Evolutionary conservation across 176 grass and related monocot genomes (phyloP).

Genomic region (Phoenix dactylifera): DNA sequence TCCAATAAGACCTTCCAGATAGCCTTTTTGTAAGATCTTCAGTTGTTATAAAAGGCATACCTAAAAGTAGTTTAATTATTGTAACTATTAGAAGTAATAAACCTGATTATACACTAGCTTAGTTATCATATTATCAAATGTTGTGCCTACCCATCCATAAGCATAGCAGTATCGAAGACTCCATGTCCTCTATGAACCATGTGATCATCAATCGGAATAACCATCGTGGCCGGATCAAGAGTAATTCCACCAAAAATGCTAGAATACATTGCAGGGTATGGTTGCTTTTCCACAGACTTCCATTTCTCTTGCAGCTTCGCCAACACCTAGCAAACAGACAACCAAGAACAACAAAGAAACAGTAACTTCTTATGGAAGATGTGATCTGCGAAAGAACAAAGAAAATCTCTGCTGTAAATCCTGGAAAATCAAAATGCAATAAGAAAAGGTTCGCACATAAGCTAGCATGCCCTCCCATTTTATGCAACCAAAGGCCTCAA

Average conservation of each 20-base stretch:
- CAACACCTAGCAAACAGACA: slow-evolving; percentile 23
- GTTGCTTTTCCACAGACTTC: background rate
- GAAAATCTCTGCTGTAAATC: background rate
- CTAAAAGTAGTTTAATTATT: no score
- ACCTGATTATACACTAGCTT: no score
- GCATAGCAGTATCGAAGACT: slow-evolving; percentile 92
- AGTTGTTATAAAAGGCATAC: no score
- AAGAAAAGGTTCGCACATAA: no score
- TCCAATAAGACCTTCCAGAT: no score
- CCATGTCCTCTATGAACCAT: slow-evolving; percentile 89
- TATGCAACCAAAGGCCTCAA: no score
- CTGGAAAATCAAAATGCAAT: background rate
- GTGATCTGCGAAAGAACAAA: slow-evolving; percentile 6
- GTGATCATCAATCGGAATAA: slow-evolving; percentile 71
- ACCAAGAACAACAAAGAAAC: background rate
- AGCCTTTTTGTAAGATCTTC: no score
- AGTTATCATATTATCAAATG: no score
- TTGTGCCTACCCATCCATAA: slow-evolving; percentile 52
- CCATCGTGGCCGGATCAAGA: slow-evolving; percentile 70
- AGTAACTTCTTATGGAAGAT: background rate
- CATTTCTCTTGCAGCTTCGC: slow-evolving; percentile 48
- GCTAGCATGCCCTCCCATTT: no score
- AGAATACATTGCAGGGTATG: slow-evolving; percentile 71
- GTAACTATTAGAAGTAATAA: no score
- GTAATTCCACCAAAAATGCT: slow-evolving; percentile 63